phyloP scores from a whole-genome alignment of 176 grass and related monocot genomes.

The Eremochloa ophiuroides region DNA sequence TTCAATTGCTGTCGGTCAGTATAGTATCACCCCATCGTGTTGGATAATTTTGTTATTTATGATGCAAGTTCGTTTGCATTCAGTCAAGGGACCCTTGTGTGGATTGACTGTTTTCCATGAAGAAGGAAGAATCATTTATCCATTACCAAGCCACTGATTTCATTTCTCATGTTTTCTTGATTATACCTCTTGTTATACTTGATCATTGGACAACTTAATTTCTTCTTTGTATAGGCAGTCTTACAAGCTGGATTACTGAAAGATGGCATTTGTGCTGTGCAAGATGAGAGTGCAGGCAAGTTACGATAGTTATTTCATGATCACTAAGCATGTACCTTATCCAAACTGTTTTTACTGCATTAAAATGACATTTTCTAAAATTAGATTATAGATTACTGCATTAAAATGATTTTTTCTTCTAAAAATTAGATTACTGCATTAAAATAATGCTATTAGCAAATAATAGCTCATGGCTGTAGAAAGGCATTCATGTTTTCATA shows the following conservation, averaged over 20 bases:
- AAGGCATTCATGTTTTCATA: not conserved
- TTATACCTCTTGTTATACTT: slow-evolving; percentile 14
- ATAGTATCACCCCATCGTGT: not conserved
- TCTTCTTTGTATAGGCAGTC: slow-evolving; percentile 51
- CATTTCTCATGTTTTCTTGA: slow-evolving; percentile 10
- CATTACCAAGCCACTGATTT: not conserved
- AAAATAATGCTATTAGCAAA: slow-evolving; percentile 9
- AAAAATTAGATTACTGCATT: slow-evolving; percentile 7
- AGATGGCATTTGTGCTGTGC: slow-evolving; percentile 87
- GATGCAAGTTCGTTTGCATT: slow-evolving; percentile 13
- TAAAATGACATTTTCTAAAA: slow-evolving; percentile 14
- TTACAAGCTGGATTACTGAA: slow-evolving; percentile 82
- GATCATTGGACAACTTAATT: slow-evolving; percentile 16
- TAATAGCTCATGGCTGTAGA: not conserved
- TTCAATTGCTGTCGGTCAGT: not conserved
- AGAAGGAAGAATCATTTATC: slow-evolving; percentile 6
- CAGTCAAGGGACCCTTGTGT: slow-evolving; percentile 17
- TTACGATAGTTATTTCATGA: slow-evolving; percentile 19
- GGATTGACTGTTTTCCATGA: not conserved
- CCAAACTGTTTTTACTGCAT: not conserved
- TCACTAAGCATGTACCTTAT: slow-evolving; percentile 10
- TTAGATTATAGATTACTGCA: not conserved
- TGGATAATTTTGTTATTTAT: slow-evolving; percentile 4
- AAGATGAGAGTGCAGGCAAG: slow-evolving; percentile 96
- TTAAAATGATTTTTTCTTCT: slow-evolving; percentile 5